phyloP scores from a whole-genome alignment of 2,329 filamentous ascomycete species.

The Trichoderma hamatum region DNA sequence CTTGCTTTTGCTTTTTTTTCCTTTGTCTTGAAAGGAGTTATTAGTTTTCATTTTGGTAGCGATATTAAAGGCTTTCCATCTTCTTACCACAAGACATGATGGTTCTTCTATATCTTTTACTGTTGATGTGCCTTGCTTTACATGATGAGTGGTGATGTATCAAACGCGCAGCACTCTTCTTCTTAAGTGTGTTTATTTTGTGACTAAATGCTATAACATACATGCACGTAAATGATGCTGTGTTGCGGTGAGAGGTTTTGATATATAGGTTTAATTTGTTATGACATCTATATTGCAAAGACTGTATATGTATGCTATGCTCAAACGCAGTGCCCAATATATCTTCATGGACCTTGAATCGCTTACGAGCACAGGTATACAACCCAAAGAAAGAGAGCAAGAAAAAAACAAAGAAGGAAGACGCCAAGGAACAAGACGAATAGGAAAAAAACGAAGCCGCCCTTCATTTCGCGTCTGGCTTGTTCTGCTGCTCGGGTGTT shows the following conservation, averaged over 20 bases:
- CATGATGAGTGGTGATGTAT: neutral
- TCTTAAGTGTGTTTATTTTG: neutral
- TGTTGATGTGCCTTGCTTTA: neutral
- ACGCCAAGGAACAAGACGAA: neutral
- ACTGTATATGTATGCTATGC: neutral
- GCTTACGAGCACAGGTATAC: neutral
- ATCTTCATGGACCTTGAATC: neutral
- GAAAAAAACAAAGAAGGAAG: neutral
- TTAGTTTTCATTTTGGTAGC: neutral
- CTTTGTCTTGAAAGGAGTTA: neutral
- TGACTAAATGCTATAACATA: neutral
- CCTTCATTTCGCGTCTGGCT: conserved; percentile 13
- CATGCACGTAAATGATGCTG: neutral
- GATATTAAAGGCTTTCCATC: conserved; percentile 12
- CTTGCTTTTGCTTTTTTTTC: neutral
- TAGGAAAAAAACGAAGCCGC: neutral
- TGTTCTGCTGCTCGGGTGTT: neutral
- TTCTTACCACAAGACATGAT: neutral
- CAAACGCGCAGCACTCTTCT: neutral
- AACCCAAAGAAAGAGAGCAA: neutral
- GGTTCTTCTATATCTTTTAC: neutral
- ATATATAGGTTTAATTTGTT: neutral
- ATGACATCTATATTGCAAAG: neutral
- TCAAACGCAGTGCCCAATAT: neutral
- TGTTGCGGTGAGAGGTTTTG: neutral